phyloP scores from a whole-genome alignment of 331 rosid species.

The Acacia pycnantha region DNA sequence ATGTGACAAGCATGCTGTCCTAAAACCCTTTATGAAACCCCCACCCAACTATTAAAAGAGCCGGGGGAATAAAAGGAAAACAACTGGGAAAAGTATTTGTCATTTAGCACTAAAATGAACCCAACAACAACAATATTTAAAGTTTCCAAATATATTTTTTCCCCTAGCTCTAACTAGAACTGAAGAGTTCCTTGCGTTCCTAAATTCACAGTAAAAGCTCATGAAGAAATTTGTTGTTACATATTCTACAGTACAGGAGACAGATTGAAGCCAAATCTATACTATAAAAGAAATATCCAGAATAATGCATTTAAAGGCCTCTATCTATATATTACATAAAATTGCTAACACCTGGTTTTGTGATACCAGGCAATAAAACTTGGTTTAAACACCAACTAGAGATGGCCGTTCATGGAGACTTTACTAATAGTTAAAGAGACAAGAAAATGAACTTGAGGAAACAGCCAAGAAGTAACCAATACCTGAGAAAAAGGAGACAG shows the following conservation, averaged over 20 bases:
- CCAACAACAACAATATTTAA: slow-evolving; percentile 9
- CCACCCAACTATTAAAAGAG: slow-evolving; percentile 15
- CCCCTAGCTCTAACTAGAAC: slow-evolving; percentile 16
- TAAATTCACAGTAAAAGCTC: slow-evolving; percentile 5
- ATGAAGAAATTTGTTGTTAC: slow-evolving; percentile 6
- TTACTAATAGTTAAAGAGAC: not conserved
- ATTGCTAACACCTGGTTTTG: not conserved
- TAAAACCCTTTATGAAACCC: slow-evolving; percentile 9
- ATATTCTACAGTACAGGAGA: not conserved
- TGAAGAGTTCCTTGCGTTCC: slow-evolving; percentile 4
- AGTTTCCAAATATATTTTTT: not conserved
- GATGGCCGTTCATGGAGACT: slow-evolving; percentile 8
- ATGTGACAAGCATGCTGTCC: not conserved
- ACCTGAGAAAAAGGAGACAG: slow-evolving; percentile 83
- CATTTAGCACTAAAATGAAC: not conserved
- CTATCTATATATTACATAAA: slow-evolving; percentile 4
- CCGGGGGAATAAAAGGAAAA: not conserved
- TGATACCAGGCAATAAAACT: slow-evolving; percentile 1
- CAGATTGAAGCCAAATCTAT: not conserved
- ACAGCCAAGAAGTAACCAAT: slow-evolving; percentile 13
- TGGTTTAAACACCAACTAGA: not conserved
- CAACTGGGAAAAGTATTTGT: not conserved
- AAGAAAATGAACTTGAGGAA: slow-evolving; percentile 4
- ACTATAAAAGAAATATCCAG: not conserved
- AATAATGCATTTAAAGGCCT: not conserved